Base-by-base conservation (phyloP, 257 asterid genomes). In the Oldenlandia corymbosa region DNA sequence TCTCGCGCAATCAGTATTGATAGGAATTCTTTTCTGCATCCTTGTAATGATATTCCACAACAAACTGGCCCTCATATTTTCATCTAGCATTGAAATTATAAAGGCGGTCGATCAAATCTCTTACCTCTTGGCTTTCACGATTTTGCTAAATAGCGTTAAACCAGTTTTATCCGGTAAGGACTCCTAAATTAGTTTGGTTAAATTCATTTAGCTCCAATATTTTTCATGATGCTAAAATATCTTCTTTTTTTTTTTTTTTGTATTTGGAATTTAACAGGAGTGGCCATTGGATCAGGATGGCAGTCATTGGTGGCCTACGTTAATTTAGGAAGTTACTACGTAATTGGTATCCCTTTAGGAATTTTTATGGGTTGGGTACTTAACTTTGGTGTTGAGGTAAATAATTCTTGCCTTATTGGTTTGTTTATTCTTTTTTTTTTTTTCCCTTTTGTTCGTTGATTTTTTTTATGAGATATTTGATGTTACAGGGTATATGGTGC, bases 401-500 rank as follows among this genome's bases (percentile, higher is more conserved):
- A 24, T 51, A 41, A 14, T 39, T 60, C 39, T 60, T 53, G n/a
- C 53, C 53, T 58, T 58, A 20, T 3, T 32, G 12, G n/a, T 34
- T 36, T 2, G 13, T 23, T 56, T 56, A 0, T 3, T 14, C 20
- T 8, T 28, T 0, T 0, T 23, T 54, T 28, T 12, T 3, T 13
- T 54, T 28, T 21, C 7, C 1, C 16, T 2, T 20, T 20, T 51
- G 26, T 49, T 18, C 27, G 7, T 49, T n/a, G n/a, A n/a, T n/a
- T n/a, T n/a, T n/a, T 34, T 4, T 3, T 34, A 34, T 34, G 39
- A 34, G 4, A 34, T 16, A 13, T 2, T 26, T 24, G 12, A 32
- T n/a, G n/a, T 1, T 58, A 2, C 31, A 60, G 65, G 65, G 65
- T 4, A 60, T 60, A 0, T 60, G 65, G 65, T 32, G 65, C 31